Base-by-base conservation (phyloP, 805 yeast genomes). In the Komagataella pseudopastoris region DNA sequence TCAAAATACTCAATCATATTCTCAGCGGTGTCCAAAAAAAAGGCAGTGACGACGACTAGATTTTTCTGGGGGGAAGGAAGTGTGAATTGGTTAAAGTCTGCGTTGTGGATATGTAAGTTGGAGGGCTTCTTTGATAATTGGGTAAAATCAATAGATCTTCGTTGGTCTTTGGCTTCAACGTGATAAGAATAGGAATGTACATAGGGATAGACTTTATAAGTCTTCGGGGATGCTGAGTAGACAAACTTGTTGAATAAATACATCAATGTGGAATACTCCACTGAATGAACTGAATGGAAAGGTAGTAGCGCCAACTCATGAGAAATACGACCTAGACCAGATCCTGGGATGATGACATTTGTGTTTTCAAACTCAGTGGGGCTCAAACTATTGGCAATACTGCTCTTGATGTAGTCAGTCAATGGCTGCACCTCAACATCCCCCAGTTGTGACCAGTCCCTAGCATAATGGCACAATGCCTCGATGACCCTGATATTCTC, bases 11-110 rank as follows among this genome's bases (percentile, higher is more conserved):
- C 83, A 55, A 91, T 71, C 49, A 88, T 62, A 60, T 90, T 87
- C 59, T 88, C 95, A 0, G 97, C 97, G 0, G 98, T 91, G 65
- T 91, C 98, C 23, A 91, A 71, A 66, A 91, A 90, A 61, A 85
- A 91, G 4, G 83, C 84, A 0, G 86, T 74, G 3, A 82, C 77
- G 1, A 85, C 70, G 4, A 83, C 74, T 18, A 84, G 66, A 52
- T 74, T 74, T 2, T 76, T 74, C 47, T 69, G 68, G 3, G 59
- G 52, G 0, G 60, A 58, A 7, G 54, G 51, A 3, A 71, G 51
- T 1, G 65, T 62, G 57, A 84, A 80, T 49, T 71, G 68, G 47
- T 79, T 70, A 60, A 91, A 88, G 64, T 90, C 89, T 14, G 80
- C 84, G 52, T 76, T 75, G 52, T 71, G 70, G 14, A 79, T 60